Percentiles rank a stretch among this genome's conserved stretches.
These are phyloP conservation scores for Singerocomus inundabilis DNA, from an alignment of 1,284 basidiomycete species.

Conservation along the genomic window DNA sequence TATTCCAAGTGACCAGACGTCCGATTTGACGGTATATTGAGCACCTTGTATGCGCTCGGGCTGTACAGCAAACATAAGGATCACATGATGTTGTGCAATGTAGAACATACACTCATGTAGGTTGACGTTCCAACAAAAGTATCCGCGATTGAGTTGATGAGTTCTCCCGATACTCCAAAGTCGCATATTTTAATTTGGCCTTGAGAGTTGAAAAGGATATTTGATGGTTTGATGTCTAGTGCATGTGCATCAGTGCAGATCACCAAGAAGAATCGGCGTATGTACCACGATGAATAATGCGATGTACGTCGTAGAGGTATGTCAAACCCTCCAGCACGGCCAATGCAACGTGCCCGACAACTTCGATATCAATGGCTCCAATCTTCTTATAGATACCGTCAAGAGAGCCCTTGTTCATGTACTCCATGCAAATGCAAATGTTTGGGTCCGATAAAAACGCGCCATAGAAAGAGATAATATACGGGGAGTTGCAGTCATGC, in stretches of 20 bases:
- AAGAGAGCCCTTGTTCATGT: slow-evolving; percentile 88
- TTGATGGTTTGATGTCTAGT: slow-evolving; percentile 98
- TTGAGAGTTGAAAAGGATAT: slow-evolving; percentile 91
- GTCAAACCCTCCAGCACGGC: slow-evolving; percentile 93
- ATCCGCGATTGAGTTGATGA: slow-evolving; percentile 98
- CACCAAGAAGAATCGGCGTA: slow-evolving; percentile 7
- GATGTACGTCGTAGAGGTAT: slow-evolving; percentile 98
- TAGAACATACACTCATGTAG: slow-evolving; percentile 91
- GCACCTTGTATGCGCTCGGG: slow-evolving; percentile 99
- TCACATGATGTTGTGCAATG: slow-evolving; percentile 1
- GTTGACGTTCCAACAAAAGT: slow-evolving; percentile 99
- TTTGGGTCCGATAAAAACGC: slow-evolving; percentile 96
- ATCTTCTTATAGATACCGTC: slow-evolving; percentile 95
- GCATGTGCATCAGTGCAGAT: slow-evolving; percentile 5
- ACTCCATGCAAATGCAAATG: slow-evolving; percentile 99
- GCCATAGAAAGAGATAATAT: slow-evolving; percentile 96
- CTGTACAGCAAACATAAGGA: slow-evolving; percentile 42
- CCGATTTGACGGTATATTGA: slow-evolving; percentile 95
- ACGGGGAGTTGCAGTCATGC: slow-evolving; percentile 92
- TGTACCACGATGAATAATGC: slow-evolving; percentile 98
- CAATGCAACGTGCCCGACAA: slow-evolving; percentile 89
- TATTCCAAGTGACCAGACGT: slow-evolving; percentile 96
- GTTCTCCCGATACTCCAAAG: slow-evolving; percentile 97
- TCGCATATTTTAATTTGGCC: slow-evolving; percentile 99
- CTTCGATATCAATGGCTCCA: slow-evolving; percentile 85